Conservation (phyloP, 2,329 filamentous ascomycete genomes). For the Plectosphaerella plurivora region DNA sequence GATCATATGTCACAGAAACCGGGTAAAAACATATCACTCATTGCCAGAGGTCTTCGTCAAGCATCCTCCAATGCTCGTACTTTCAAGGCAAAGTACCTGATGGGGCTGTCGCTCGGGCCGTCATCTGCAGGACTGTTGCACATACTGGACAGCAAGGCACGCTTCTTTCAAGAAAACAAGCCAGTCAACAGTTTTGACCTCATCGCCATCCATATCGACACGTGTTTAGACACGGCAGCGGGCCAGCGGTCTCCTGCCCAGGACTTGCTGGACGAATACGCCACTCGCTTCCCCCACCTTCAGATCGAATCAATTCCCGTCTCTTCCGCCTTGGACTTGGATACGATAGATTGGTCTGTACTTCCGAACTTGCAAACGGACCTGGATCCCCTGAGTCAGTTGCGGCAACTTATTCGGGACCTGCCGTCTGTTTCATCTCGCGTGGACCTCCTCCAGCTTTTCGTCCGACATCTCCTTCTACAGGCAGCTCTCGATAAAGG, state of each 20-base stretch:
- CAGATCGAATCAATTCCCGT: constrained; percentile 60
- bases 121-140: constrained; percentile 76
- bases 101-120: constrained; percentile 79
- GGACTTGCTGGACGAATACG: constrained; percentile 47
- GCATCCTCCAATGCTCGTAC: constrained; percentile 16
- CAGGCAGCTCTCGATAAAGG: constrained; percentile 52
- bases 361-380: constrained; percentile 25
- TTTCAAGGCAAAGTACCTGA: constrained; percentile 48
- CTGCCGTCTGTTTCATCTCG: constrained; percentile 72
- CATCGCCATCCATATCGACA: constrained; percentile 52
- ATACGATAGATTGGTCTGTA: constrained; percentile 49
- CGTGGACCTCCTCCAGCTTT: constrained; percentile 65
- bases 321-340: constrained; percentile 52
- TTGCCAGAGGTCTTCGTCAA: no score
- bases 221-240: constrained; percentile 19
- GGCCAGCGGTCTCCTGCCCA: constrained; percentile 25
- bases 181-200: constrained; percentile 66
- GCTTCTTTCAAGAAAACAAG: constrained; percentile 59
- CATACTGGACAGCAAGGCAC: constrained; percentile 66
- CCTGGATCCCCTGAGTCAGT: constrained; percentile 28
- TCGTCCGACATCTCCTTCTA: constrained; percentile 69
- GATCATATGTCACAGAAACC: constrained; percentile 71
- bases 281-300: constrained; percentile 60
- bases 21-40: no score
- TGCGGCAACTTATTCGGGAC: constrained; percentile 52